Evolutionary conservation across 108 stramenopile genomes (phyloP).

Genomic region (Skeletonema costatum): DNA sequence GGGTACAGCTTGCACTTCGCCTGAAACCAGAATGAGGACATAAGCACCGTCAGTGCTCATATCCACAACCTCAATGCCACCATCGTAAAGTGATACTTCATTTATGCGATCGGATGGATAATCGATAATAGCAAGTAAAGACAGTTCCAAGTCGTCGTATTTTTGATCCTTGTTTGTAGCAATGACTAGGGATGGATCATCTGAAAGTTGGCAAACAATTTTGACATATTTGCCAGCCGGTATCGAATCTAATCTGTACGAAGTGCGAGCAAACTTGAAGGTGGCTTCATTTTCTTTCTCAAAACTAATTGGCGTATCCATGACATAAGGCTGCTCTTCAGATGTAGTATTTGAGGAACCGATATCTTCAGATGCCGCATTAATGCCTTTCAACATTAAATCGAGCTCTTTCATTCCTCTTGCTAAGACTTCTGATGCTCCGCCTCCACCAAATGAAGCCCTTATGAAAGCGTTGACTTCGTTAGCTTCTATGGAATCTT

Average conservation of each 20-base stretch:
- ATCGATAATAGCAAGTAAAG: slow-evolving; percentile 35
- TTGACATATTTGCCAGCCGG: slow-evolving; percentile 48
- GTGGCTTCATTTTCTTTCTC: slow-evolving; percentile 7
- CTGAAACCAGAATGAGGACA: neutral
- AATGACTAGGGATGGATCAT: slow-evolving; percentile 54
- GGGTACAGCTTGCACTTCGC: neutral
- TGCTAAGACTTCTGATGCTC: slow-evolving; percentile 54
- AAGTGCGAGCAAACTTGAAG: slow-evolving; percentile 56
- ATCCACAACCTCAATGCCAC: neutral
- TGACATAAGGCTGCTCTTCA: slow-evolving; percentile 12
- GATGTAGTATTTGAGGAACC: neutral
- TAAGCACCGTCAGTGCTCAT: slow-evolving; percentile 6
- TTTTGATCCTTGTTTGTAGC: neutral
- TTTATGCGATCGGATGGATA: slow-evolving; percentile 60
- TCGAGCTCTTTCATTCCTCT: slow-evolving; percentile 42
- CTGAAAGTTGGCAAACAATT: slow-evolving; percentile 56
- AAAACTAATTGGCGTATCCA: slow-evolving; percentile 35
- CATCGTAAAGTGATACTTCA: neutral
- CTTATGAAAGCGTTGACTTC: neutral
- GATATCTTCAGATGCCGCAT: neutral
- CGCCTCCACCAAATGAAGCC: slow-evolving; percentile 66
- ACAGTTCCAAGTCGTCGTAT: neutral
- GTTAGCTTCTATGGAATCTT: slow-evolving; percentile 16
- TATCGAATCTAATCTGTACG: slow-evolving; percentile 62
- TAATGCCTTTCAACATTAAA: slow-evolving; percentile 15